Evolutionary conservation across 2,329 filamentous ascomycete genomes (phyloP).

Genomic region (Daldinia eschscholtzii): DNA sequence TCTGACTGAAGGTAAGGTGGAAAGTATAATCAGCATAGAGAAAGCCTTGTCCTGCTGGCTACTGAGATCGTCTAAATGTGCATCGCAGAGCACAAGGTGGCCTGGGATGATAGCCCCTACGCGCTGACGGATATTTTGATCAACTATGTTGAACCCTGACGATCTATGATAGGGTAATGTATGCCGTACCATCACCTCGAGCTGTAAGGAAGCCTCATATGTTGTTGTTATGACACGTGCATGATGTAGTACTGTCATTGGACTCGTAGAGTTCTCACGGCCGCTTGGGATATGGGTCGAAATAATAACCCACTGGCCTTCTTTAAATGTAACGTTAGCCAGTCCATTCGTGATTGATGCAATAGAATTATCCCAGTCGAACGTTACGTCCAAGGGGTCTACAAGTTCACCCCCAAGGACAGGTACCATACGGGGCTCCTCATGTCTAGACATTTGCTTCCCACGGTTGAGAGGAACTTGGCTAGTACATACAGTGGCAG

Average conservation of each 20-base stretch:
- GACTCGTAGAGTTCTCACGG: not conserved
- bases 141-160: not conserved
- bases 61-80: constrained; percentile 69
- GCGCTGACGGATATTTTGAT: not conserved
- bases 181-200: constrained; percentile 44
- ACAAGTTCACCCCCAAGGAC: constrained; percentile 32
- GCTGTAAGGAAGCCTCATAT: constrained; percentile 1
- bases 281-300: constrained; percentile 1
- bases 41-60: constrained; percentile 59
- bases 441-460: not conserved
- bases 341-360: constrained; percentile 20
- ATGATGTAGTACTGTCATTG: constrained; percentile 41
- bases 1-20: constrained; percentile 71
- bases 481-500: not conserved
- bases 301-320: constrained; percentile 49
- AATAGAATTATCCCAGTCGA: constrained; percentile 31
- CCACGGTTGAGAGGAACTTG: not conserved
- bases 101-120: constrained; percentile 7
- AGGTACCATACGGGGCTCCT: not conserved
- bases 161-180: constrained; percentile 13
- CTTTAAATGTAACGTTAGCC: constrained; percentile 17
- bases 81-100: constrained; percentile 60
- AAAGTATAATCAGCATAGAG: constrained; percentile 65
- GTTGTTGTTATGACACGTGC: constrained; percentile 40
- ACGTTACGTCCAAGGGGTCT: constrained; percentile 39